Evolutionary conservation across 768 basidiomycete genomes (phyloP), one percentile per base, ranked within the genome.

Genomic region (Phlebiopsis flavidoalba): DNA sequence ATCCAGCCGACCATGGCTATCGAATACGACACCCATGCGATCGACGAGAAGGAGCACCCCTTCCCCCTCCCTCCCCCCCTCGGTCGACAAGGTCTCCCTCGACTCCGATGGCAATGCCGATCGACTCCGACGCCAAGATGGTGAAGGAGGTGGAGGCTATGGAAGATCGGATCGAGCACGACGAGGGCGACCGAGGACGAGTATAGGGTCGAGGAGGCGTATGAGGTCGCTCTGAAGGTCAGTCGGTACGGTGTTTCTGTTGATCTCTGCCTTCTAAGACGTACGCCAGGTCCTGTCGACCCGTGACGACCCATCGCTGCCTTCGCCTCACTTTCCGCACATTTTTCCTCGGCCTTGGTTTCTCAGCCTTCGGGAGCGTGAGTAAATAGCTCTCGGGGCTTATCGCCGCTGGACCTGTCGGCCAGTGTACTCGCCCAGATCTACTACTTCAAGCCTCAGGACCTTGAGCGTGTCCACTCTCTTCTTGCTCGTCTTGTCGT

Each of bases 291-390:
- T 77, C 50, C 59, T 77, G 60, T 69, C 71, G 15, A 67, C 69
- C 0, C 65, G 68, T 11, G 77, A 78, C 58, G 77, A 78, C 51
- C 73, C 75, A 11, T 70, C 70, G 26, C 67, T 73, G 36, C 81
- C 77, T 0, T 72, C 75, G 0, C n/a, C 79, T 80, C 62, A 85
- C 83, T 0, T 83, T 86, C 71, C 73, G 84, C 15, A 79, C 83
- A 66, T 79, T 80, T 76, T 77, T 85, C 69, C 74, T 85, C 1
- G 80, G 80, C 40, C 65, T 83, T 15, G 83, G 83, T 10, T 74
- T 85, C 17, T 77, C 82, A 8, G 80, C 81, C 60, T 86, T 86
- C 66, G 83, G n/a, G 82, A 24, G 70, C 70, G 60, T 76, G 74
- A 45, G 83, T 83, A 21, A 12, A 22, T 36, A n/a, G 4, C 70